Evolutionary conservation across 1,284 basidiomycete species (phyloP).

Genomic region (Ustilago cynodontis): DNA sequence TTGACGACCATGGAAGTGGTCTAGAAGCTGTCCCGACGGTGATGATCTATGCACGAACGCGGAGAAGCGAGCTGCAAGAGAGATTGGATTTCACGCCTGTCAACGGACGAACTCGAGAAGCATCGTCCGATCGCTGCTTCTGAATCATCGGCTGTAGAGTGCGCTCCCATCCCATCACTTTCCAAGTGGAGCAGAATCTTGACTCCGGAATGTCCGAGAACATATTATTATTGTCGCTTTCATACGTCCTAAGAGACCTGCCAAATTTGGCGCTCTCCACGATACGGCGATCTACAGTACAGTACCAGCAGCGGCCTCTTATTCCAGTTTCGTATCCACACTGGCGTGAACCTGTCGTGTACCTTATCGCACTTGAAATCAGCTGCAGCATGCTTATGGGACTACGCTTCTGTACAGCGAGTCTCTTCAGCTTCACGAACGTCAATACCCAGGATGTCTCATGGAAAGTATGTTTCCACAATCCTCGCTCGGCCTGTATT

Average conservation of each 20-base stretch:
- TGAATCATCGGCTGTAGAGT: neutral
- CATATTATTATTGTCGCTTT: too few relatives aligned
- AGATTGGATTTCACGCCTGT: constrained; percentile 2
- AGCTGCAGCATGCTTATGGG: neutral
- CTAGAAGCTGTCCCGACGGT: neutral
- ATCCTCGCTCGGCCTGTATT: neutral
- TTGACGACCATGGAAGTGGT: neutral
- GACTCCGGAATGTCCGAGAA: constrained; percentile 6
- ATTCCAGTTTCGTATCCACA: too few relatives aligned
- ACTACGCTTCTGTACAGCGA: neutral
- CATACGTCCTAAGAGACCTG: too few relatives aligned
- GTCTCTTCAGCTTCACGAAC: neutral
- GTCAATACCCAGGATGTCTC: neutral
- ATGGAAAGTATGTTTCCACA: neutral
- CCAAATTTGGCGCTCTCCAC: too few relatives aligned
- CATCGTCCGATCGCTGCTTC: constrained; percentile 2
- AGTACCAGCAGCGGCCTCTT: too few relatives aligned
- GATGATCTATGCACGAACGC: neutral
- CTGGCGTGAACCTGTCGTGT: neutral
- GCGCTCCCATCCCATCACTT: neutral
- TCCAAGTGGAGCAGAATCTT: neutral
- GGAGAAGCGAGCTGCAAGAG: constrained; percentile 6
- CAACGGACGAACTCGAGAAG: constrained; percentile 1
- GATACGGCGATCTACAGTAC: too few relatives aligned
- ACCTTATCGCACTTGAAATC: neutral